These are phyloP conservation scores for Decorospora gaudefroyi DNA, from an alignment of 2,329 filamentous ascomycete species.

Conservation along the genomic window DNA sequence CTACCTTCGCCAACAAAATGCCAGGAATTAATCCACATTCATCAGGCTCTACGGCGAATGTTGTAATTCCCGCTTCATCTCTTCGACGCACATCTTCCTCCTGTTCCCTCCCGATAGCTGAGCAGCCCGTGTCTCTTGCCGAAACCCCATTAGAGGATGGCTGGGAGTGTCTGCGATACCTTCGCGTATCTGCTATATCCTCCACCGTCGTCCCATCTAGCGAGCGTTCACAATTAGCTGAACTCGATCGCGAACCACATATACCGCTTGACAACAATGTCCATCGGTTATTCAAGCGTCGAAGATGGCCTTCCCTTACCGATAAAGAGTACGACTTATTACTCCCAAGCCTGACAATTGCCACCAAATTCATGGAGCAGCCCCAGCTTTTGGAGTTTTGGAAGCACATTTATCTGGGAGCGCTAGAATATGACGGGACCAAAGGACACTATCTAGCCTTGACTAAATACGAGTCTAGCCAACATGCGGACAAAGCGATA, in stretches of 20 bases:
- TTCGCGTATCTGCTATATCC: neutral
- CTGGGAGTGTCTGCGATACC: neutral
- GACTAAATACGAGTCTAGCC: neutral
- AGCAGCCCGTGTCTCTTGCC: neutral
- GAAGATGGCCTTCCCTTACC: conserved; percentile 1
- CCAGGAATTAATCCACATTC: too few relatives aligned
- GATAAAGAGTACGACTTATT: neutral
- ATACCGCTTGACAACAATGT: neutral
- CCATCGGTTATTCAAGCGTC: conserved; percentile 1
- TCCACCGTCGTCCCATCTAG: neutral
- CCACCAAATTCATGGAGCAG: conserved; percentile 6
- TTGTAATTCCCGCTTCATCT: too few relatives aligned
- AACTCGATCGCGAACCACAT: neutral
- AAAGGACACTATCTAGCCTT: neutral
- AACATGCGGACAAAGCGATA: neutral
- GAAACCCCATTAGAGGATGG: neutral
- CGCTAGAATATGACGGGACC: neutral
- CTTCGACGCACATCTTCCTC: neutral
- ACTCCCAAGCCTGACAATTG: conserved; percentile 6
- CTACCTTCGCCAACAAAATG: too few relatives aligned
- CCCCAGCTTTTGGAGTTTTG: conserved; percentile 3
- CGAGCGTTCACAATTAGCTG: neutral
- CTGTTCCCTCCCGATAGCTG: neutral
- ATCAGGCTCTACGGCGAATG: too few relatives aligned
- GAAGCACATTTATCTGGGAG: conserved; percentile 5